These are phyloP conservation scores for Colletotrichum sublineola DNA, from an alignment of 2,329 filamentous ascomycete genomes.

Conservation along the genomic window DNA sequence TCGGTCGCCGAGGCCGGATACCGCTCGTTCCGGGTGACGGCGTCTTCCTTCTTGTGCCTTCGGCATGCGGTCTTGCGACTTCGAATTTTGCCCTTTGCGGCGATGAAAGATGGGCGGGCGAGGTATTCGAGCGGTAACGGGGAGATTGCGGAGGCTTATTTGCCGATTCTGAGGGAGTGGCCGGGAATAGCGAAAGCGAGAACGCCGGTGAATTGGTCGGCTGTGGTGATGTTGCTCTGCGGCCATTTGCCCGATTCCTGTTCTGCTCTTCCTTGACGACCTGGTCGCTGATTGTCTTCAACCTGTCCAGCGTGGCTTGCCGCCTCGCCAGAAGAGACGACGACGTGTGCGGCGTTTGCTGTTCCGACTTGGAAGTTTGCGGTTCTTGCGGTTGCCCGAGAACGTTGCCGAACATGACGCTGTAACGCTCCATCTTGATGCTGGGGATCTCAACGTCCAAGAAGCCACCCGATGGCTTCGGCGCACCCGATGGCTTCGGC, in stretches of 20 bases:
- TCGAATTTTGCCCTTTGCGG: constrained; percentile 56
- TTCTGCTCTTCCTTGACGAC: constrained; percentile 55
- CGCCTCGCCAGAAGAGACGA: constrained; percentile 66
- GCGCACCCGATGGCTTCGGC: constrained; percentile 20
- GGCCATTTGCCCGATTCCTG: constrained; percentile 48
- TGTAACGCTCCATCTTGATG: constrained; percentile 88
- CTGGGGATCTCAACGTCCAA: constrained; percentile 86
- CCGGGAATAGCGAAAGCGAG: constrained; percentile 60
- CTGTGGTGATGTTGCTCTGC: constrained; percentile 65
- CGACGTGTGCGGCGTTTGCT: constrained; percentile 46
- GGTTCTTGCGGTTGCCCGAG: constrained; percentile 58
- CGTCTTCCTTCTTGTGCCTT: constrained; percentile 15
- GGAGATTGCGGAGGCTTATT: constrained; percentile 52
- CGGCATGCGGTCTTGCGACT: constrained; percentile 10
- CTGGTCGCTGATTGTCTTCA: constrained; percentile 67
- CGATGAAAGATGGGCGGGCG: constrained; percentile 63
- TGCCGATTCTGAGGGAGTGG: constrained; percentile 46
- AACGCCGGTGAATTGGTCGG: constrained; percentile 48
- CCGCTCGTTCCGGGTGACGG: constrained; percentile 9
- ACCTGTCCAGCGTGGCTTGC: constrained; percentile 69
- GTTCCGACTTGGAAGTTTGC: neutral
- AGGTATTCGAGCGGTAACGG: constrained; percentile 66
- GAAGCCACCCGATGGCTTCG: constrained; percentile 53
- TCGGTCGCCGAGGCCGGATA: neutral
- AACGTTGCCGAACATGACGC: constrained; percentile 89